Base-by-base conservation (phyloP, 1,284 basidiomycete species). In the Naganishia cerealis region DNA sequence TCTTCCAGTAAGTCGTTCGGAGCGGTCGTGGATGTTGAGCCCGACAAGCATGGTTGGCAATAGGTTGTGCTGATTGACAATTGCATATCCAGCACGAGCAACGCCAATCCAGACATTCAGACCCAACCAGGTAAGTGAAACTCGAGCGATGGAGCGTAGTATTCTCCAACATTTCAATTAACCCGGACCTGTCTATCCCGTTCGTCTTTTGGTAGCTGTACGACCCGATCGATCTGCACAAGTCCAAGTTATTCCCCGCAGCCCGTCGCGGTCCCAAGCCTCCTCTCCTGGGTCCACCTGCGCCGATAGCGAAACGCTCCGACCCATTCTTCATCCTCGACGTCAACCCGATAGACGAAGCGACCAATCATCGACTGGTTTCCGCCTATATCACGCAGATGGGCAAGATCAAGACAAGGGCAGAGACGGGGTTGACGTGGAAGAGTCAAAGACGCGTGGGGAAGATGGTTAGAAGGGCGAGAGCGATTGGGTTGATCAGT, bases 401-500 rank as follows among this genome's bases (percentile, higher is more conserved):
- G 87, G 94, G 93, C 66, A 92, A 90, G 83, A 91, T 97, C 73
- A 84, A 85, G 72, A 80, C 82, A 16, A 85, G 95, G 53, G 85
- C 85, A 10, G 77, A 86, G 65, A 96, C 92, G 0, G 84, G 85
- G 0, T 83, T 98, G 59, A 94, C 93, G 5, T 86, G 88, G 80
- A 88, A 87, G 79, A 90, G 83, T 71, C 94, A 98, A 80, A 84
- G 92, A 54, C 84, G 84, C 71, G 76, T 97, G 4, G 90, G 88
- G 56, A 94, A 94, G 81, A 91, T 94, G 46, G 90, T 98, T 68
- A 87, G 91, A 67, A 85, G 95, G 67, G 91, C 95, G 65, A 91
- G 91, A 80, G 90, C 89, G 83, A 94, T 97, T 90, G 94, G 94
- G 56, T 78, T 94, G 69, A 86, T 97, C 70, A 90, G 91, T 43